Evolutionary conservation across 192 early-diverging fungal genomes (phyloP).

Genomic region (Gonapodya prolifera): DNA sequence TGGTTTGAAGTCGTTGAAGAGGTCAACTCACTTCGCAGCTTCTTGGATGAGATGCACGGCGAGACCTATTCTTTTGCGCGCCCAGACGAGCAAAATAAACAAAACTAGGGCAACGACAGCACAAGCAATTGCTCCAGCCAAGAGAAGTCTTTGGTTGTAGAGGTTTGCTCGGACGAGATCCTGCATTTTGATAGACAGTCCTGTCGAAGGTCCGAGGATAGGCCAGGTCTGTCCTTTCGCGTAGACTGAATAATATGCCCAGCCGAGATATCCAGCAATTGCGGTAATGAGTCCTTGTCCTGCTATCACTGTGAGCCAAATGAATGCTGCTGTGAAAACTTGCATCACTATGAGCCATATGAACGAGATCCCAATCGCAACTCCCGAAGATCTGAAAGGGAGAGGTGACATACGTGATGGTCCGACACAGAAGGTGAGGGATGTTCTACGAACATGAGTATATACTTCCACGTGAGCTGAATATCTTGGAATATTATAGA

Average conservation of each 20-base stretch:
- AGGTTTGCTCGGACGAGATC: not conserved
- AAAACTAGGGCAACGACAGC: conserved; percentile 23
- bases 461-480: not conserved
- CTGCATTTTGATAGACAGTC: not conserved
- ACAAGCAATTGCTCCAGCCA: conserved; percentile 8
- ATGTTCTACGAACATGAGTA: conserved; percentile 5
- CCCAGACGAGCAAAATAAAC: conserved; percentile 26
- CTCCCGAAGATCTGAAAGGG: not conserved
- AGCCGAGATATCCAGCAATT: not conserved
- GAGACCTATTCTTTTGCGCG: conserved; percentile 32
- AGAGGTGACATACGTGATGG: not conserved
- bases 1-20: not conserved
- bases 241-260: not conserved
- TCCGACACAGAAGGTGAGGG: not conserved
- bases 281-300: not conserved
- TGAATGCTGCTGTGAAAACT: not conserved
- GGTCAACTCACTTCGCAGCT: conserved; percentile 8
- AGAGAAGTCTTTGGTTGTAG: conserved; percentile 3
- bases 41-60: conserved; percentile 37
- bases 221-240: not conserved
- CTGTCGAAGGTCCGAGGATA: not conserved
- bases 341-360: not conserved
- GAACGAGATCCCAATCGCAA: not conserved
- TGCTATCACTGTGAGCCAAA: not conserved
- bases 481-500: not conserved